A percentile compares a stretch with the other conserved stretches of the same genome.
Conservation (phyloP, 2,329 filamentous ascomycete genomes). For the Neofusicoccum laricinum region DNA sequence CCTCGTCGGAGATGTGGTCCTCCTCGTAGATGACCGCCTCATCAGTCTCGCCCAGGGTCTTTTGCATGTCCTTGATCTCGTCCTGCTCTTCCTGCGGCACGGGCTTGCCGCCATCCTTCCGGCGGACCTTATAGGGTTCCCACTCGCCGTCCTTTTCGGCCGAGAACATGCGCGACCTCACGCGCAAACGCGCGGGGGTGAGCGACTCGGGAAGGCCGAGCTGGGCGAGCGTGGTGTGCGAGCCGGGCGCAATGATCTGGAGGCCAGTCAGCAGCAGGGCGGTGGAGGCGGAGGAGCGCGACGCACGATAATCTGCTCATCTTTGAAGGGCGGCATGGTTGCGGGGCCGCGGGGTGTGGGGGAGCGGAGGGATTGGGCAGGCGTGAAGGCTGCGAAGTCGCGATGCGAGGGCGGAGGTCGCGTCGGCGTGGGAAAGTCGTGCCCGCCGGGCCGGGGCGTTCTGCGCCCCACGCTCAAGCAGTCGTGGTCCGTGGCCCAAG, state of each 20-base stretch:
- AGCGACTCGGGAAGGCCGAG: slow-evolving; percentile 86
- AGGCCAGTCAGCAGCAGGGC: background rate
- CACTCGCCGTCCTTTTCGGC: slow-evolving; percentile 73
- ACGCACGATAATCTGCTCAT: slow-evolving; percentile 45
- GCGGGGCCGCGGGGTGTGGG: background rate
- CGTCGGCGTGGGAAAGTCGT: slow-evolving; percentile 13
- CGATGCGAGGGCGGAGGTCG: slow-evolving; percentile 11
- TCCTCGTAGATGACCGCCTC: slow-evolving; percentile 75
- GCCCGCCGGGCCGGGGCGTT: background rate
- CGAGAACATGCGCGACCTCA: slow-evolving; percentile 91
- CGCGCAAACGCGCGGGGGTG: slow-evolving; percentile 80
- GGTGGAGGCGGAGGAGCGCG: background rate
- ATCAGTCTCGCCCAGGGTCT: slow-evolving; percentile 38
- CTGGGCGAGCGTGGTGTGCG: slow-evolving; percentile 86
- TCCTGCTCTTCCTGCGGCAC: slow-evolving; percentile 31
- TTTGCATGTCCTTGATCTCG: slow-evolving; percentile 24
- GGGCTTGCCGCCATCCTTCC: slow-evolving; percentile 31
- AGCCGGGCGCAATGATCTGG: slow-evolving; percentile 74
- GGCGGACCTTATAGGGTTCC: slow-evolving; percentile 76
- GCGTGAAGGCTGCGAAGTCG: background rate
- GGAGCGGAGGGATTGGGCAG: background rate
- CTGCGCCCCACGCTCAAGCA: background rate
- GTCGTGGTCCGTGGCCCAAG: slow-evolving; percentile 2
- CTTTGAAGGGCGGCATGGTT: slow-evolving; percentile 44
- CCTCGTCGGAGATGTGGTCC: slow-evolving; percentile 82